Conservation (phyloP, 495 filamentous ascomycete species). For the Annulohypoxylon nitens region DNA sequence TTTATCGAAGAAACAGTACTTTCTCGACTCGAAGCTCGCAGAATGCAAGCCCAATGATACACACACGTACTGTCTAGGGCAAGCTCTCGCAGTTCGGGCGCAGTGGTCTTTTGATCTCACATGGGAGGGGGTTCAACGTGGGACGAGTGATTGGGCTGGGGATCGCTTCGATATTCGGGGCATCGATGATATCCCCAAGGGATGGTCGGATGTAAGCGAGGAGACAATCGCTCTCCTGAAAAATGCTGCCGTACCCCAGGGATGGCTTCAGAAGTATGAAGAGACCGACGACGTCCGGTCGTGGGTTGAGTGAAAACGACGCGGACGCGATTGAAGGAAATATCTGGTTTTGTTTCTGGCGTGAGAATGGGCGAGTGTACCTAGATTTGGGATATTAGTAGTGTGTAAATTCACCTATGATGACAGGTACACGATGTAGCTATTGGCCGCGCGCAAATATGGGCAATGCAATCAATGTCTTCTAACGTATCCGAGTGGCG, state of each 20-base stretch:
- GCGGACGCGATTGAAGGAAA: neutral
- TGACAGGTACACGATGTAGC: too few relatives aligned
- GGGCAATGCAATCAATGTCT: too few relatives aligned
- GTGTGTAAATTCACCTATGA: neutral
- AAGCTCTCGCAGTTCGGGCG: constrained; percentile 4
- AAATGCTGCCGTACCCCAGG: neutral
- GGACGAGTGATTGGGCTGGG: constrained; percentile 5
- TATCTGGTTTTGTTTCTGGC: neutral
- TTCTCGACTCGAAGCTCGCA: constrained; percentile 22
- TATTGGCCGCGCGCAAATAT: too few relatives aligned
- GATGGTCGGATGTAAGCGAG: constrained; percentile 11
- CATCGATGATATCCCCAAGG: neutral
- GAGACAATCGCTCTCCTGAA: neutral
- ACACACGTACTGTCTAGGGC: neutral
- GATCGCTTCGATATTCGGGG: constrained; percentile 12
- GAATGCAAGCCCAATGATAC: neutral
- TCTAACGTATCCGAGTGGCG: too few relatives aligned
- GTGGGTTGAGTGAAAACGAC: constrained; percentile 2
- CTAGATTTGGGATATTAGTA: too few relatives aligned
- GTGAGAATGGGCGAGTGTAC: too few relatives aligned
- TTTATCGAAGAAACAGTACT: constrained; percentile 15
- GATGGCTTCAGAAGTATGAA: neutral
- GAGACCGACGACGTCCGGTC: neutral
- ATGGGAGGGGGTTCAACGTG: neutral
- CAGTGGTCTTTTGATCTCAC: neutral